A percentile compares a stretch with the other conserved stretches of the same genome.
phyloP scores from a whole-genome alignment of 306 rosid species.

The Castanospermum australe region DNA sequence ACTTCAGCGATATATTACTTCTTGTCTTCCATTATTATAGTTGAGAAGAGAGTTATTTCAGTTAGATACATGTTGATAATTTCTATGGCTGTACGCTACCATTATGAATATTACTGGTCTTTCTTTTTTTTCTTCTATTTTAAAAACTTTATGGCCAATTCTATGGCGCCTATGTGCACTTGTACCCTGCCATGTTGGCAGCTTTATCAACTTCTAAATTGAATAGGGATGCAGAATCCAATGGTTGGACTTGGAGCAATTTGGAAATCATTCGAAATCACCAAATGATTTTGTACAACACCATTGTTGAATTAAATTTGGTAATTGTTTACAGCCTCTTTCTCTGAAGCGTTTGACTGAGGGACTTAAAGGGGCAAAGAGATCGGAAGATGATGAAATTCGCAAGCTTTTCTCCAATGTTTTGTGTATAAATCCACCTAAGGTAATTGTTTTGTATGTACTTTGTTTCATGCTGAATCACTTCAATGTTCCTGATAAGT shows the following conservation, averaged over 20 bases:
- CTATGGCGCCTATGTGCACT: not conserved
- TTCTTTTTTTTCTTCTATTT: not conserved
- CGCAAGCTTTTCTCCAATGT: slow-evolving; percentile 82
- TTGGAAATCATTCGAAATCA: slow-evolving; percentile 14
- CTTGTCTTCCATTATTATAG: not conserved
- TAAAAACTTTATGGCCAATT: not conserved
- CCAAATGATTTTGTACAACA: not conserved
- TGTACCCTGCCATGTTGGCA: slow-evolving; percentile 1
- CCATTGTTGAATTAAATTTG: slow-evolving; percentile 17
- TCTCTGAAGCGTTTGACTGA: slow-evolving; percentile 79
- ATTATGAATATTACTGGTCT: not conserved
- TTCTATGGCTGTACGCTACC: not conserved
- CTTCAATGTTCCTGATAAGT: not conserved
- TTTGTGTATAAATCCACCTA: slow-evolving; percentile 70
- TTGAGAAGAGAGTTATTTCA: not conserved
- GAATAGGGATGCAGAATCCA: slow-evolving; percentile 12
- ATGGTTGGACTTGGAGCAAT: not conserved
- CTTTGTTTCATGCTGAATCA: slow-evolving; percentile 2
- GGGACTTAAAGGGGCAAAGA: slow-evolving; percentile 73
- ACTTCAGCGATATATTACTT: not conserved
- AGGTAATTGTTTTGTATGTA: slow-evolving; percentile 48
- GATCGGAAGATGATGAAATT: slow-evolving; percentile 69
- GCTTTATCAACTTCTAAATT: slow-evolving; percentile 9
- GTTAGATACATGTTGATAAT: not conserved
- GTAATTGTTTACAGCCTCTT: slow-evolving; percentile 62